A percentile compares a stretch with the other conserved stretches of the same genome.
Conservation (phyloP, 2,329 filamentous ascomycete genomes). For the Alternaria infectoria region DNA sequence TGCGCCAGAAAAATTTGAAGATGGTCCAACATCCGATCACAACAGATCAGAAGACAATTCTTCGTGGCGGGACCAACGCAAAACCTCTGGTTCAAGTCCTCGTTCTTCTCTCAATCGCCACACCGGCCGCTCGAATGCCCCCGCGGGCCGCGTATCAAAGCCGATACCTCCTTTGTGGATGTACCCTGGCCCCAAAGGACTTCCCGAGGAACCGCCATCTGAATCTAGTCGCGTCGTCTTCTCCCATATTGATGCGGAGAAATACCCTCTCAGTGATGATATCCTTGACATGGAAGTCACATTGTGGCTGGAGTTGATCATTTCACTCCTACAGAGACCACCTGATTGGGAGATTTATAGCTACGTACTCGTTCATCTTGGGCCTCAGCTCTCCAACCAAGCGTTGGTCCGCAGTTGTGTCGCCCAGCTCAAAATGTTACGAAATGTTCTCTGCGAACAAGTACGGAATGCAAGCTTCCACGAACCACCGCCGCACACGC, state of each 20-base stretch:
- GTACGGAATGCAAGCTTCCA: conserved; percentile 78
- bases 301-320: conserved; percentile 76
- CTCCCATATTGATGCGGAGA: conserved; percentile 52
- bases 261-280: conserved; percentile 42
- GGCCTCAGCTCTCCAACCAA: conserved; percentile 88
- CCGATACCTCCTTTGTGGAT: conserved; percentile 60
- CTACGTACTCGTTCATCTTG: conserved; percentile 84
- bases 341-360: conserved; percentile 92
- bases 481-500: conserved; percentile 79
- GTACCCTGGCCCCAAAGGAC: conserved; percentile 59
- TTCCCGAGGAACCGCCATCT: conserved; percentile 60
- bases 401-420: conserved; percentile 79
- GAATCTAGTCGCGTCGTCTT: conserved; percentile 59
- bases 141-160: conserved; percentile 37
- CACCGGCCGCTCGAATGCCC: conserved; percentile 29
- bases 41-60: conserved; percentile 34
- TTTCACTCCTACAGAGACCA: conserved; percentile 74
- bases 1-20: conserved; percentile 53
- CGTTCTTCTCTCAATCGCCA: conserved; percentile 43
- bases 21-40: conserved; percentile 31
- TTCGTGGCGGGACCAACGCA: conserved; percentile 42
- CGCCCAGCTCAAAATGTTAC: conserved; percentile 75
- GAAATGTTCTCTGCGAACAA: conserved; percentile 80
- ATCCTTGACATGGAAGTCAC: conserved; percentile 57
- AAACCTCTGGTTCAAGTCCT: conserved; percentile 37